A percentile compares a stretch with the other conserved stretches of the same genome.
Evolutionary conservation across 495 filamentous ascomycete genomes (phyloP).

Genomic region (Clohesyomyces aquaticus): DNA sequence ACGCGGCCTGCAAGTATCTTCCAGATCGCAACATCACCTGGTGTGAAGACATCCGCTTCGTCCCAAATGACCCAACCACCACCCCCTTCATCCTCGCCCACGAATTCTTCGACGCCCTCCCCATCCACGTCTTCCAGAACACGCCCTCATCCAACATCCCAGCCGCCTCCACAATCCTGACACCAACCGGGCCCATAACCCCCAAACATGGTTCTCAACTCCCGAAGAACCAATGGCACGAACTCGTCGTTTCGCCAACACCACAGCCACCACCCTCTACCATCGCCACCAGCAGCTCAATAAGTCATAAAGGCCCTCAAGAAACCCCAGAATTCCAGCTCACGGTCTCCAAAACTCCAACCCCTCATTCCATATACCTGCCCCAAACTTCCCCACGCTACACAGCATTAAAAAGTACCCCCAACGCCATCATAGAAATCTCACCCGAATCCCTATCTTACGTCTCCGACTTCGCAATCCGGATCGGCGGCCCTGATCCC

Average conservation of each 20-base stretch:
- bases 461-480: slow-evolving; percentile 74
- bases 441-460: slow-evolving; percentile 82
- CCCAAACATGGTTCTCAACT: slow-evolving; percentile 50
- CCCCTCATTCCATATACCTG: slow-evolving; percentile 80
- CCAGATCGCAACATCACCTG: slow-evolving; percentile 71
- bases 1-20: slow-evolving; percentile 75
- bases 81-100: slow-evolving; percentile 93
- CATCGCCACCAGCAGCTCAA: slow-evolving; percentile 44
- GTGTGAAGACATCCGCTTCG: slow-evolving; percentile 84
- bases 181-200: slow-evolving; percentile 45
- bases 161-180: slow-evolving; percentile 49
- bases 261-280: slow-evolving; percentile 53
- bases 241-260: slow-evolving; percentile 79
- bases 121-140: slow-evolving; percentile 92
- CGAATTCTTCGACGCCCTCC: slow-evolving; percentile 98
- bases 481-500: slow-evolving; percentile 71
- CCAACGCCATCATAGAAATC: slow-evolving; percentile 78
- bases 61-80: slow-evolving; percentile 71
- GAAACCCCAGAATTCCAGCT: slow-evolving; percentile 66
- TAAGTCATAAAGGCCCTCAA: too few relatives aligned
- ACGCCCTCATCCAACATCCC: slow-evolving; percentile 51
- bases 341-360: slow-evolving; percentile 70
- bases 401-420: slow-evolving; percentile 65
- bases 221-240: slow-evolving; percentile 73
- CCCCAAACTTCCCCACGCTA: slow-evolving; percentile 84